phyloP scores from a whole-genome alignment of 257 asterid genomes.

The Lantana camara region DNA sequence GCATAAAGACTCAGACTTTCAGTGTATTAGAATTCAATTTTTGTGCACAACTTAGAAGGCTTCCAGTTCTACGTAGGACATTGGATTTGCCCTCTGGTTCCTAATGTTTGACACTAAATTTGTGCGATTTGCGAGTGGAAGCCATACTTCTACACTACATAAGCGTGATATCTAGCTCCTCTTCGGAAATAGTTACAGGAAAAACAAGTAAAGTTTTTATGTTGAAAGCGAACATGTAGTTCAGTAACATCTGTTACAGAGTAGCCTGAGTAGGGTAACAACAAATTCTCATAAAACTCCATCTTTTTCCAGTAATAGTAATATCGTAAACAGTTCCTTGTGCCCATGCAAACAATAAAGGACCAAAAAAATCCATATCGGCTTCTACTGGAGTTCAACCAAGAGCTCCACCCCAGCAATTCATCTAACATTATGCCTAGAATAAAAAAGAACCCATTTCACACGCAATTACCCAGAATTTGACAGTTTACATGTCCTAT shows the following conservation, averaged over 20 bases:
- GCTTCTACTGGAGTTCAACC: background rate
- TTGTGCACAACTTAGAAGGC: slow-evolving; percentile 2
- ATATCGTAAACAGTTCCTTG: background rate
- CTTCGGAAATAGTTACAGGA: no score
- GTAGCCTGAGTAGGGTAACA: no score
- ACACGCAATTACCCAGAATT: background rate
- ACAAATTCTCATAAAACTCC: no score
- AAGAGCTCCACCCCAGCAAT: background rate
- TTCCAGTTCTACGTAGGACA: no score
- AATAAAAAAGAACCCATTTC: background rate
- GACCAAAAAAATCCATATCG: background rate
- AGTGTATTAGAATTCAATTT: background rate
- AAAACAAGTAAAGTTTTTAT: no score
- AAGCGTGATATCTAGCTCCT: no score
- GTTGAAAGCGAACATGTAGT: no score
- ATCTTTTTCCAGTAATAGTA: background rate
- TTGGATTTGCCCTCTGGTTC: no score
- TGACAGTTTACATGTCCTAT: background rate
- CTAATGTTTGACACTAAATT: no score
- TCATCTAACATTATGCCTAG: background rate
- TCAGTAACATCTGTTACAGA: no score
- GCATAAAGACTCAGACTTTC: background rate
- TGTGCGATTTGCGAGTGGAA: no score
- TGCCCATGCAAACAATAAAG: background rate
- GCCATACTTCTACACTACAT: no score